Evolutionary conservation across 1,284 basidiomycete genomes (phyloP).

Genomic region (Wolfiporia cocos): DNA sequence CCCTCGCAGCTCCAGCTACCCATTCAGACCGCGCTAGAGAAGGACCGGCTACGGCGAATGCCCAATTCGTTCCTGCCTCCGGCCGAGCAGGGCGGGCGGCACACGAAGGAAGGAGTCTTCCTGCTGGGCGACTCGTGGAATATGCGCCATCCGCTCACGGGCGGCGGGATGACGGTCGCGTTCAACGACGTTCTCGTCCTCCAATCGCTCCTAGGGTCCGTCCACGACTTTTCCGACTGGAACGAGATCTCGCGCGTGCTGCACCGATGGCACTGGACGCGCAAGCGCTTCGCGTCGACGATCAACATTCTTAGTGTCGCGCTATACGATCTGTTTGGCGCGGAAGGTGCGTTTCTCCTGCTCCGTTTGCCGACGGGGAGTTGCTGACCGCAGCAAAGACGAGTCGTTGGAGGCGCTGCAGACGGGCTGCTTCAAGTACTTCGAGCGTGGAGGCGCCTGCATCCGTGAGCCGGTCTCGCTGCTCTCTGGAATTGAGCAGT

Average conservation of each 20-base stretch:
- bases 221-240: slow-evolving; percentile 58
- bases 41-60: slow-evolving; percentile 83
- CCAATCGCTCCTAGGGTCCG: slow-evolving; percentile 49
- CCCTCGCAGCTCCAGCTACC: slow-evolving; percentile 63
- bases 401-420: slow-evolving; percentile 79
- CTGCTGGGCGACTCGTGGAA: slow-evolving; percentile 97
- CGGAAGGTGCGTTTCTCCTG: slow-evolving; percentile 55
- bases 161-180: slow-evolving; percentile 95
- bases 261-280: slow-evolving; percentile 76
- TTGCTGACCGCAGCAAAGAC: slow-evolving; percentile 36
- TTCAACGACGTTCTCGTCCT: slow-evolving; percentile 80
- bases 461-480: slow-evolving; percentile 85
- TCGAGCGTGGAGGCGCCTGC: slow-evolving; percentile 90
- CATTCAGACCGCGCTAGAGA: slow-evolving; percentile 56
- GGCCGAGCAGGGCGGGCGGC: slow-evolving; percentile 63
- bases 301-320: slow-evolving; percentile 91
- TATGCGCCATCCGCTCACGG: slow-evolving; percentile 98
- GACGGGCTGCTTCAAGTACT: slow-evolving; percentile 96
- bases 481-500: slow-evolving; percentile 74
- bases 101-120: slow-evolving; percentile 69
- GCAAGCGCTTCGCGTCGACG: slow-evolving; percentile 78
- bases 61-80: slow-evolving; percentile 94
- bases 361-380: not conserved
- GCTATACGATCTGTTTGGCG: slow-evolving; percentile 87
- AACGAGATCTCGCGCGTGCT: slow-evolving; percentile 49